phyloP scores from a whole-genome alignment of 148 eudicot species.

The Dianthus caryophyllus region DNA sequence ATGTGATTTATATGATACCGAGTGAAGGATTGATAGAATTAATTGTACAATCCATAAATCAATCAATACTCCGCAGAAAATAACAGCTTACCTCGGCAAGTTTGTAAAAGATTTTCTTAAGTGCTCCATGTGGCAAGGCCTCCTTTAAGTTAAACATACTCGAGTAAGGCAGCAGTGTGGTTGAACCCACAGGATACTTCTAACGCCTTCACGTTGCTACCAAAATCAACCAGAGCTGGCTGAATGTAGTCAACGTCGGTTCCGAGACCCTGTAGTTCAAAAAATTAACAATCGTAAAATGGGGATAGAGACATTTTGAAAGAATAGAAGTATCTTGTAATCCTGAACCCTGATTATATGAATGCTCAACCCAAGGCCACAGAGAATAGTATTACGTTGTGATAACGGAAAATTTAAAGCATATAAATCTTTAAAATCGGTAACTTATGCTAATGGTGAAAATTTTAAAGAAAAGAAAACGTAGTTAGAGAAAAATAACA shows the following conservation, averaged over 20 bases:
- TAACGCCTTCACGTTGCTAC: slow-evolving; percentile 58
- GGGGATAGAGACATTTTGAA: not conserved
- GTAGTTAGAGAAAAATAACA: slow-evolving; percentile 21
- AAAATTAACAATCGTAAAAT: not conserved
- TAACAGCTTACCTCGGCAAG: slow-evolving; percentile 15
- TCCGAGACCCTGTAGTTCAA: slow-evolving; percentile 62
- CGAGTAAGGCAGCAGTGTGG: slow-evolving; percentile 81
- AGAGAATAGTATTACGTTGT: not conserved
- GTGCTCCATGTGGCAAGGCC: not conserved
- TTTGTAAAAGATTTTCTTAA: not conserved
- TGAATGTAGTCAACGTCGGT: slow-evolving; percentile 72
- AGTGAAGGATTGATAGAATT: not conserved
- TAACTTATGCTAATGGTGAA: not conserved
- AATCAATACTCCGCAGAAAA: not conserved
- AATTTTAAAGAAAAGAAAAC: not conserved
- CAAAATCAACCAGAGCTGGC: slow-evolving; percentile 54
- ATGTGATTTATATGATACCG: not conserved
- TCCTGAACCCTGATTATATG: not conserved
- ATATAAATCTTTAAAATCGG: not conserved
- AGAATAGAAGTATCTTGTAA: not conserved
- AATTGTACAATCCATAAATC: not conserved
- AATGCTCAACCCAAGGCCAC: not conserved
- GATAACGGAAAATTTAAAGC: not conserved
- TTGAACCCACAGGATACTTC: slow-evolving; percentile 90
- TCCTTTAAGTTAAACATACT: slow-evolving; percentile 23